A percentile compares a stretch with the other conserved stretches of the same genome.
Conservation (phyloP, 2,329 filamentous ascomycete species). For the Penicillium occitanis region DNA sequence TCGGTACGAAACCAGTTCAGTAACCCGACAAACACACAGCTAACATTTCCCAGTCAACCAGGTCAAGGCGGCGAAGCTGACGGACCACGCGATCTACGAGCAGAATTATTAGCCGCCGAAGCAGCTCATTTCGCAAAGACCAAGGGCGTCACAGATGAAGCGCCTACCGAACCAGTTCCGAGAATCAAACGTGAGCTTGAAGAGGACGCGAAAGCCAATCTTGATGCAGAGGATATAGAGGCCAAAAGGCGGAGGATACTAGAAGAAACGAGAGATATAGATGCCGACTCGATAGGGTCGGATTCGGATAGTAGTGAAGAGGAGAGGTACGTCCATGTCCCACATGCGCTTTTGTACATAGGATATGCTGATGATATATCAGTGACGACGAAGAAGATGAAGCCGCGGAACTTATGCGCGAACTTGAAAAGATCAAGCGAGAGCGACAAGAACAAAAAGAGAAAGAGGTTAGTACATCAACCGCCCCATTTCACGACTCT, state of each 20-base stretch:
- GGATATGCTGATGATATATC: conserved; percentile 25
- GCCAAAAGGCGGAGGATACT: conserved; percentile 83
- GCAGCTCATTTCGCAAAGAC: conserved; percentile 83
- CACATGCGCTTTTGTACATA: neutral
- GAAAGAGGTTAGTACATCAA: conserved; percentile 55
- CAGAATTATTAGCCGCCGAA: conserved; percentile 87
- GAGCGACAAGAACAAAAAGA: conserved; percentile 80
- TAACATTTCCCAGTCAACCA: conserved; percentile 58
- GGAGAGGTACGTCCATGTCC: conserved; percentile 50
- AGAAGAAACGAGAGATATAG: conserved; percentile 83
- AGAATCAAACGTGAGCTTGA: conserved; percentile 66
- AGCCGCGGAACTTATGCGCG: conserved; percentile 83
- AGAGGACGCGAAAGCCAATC: conserved; percentile 39
- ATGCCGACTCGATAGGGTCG: conserved; percentile 72
- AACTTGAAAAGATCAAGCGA: conserved; percentile 89
- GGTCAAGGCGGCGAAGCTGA: conserved; percentile 86
- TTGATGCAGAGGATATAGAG: conserved; percentile 66
- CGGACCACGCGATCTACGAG: conserved; percentile 73
- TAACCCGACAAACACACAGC: conserved; percentile 4
- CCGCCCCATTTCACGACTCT: neutral
- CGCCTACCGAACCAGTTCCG: conserved; percentile 37
- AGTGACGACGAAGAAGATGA: conserved; percentile 76
- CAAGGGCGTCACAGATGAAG: conserved; percentile 59
- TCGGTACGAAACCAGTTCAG: conserved; percentile 51
- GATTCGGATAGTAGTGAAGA: conserved; percentile 61